Evolutionary conservation across 2,329 filamentous ascomycete species (phyloP).

Genomic region (Diplodia corticola): DNA sequence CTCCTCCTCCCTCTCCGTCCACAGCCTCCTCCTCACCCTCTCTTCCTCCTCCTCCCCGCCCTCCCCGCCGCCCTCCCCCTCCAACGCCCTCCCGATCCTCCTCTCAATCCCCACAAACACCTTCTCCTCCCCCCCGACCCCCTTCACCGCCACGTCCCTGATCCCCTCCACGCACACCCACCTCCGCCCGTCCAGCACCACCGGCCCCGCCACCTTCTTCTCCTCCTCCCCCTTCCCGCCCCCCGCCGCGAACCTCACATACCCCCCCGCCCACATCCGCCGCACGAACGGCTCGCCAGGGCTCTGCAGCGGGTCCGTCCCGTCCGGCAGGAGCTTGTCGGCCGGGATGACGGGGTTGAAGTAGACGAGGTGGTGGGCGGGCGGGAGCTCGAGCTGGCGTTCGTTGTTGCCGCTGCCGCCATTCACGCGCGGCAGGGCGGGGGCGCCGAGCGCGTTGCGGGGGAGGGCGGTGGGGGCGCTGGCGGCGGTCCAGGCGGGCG

Average conservation of each 20-base stretch:
- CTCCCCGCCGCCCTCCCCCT: slow-evolving; percentile 29
- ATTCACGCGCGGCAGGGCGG: slow-evolving; percentile 1
- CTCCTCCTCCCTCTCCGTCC: slow-evolving; percentile 45
- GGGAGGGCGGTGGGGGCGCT: neutral
- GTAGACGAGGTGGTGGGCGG: slow-evolving; percentile 81
- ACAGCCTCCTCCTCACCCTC: slow-evolving; percentile 39
- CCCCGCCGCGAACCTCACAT: slow-evolving; percentile 54
- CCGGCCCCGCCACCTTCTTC: neutral
- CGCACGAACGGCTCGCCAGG: slow-evolving; percentile 71
- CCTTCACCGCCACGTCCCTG: slow-evolving; percentile 51
- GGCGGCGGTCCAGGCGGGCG: slow-evolving; percentile 7
- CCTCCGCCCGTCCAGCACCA: slow-evolving; percentile 5
- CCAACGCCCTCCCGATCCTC: slow-evolving; percentile 41
- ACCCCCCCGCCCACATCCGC: slow-evolving; percentile 88
- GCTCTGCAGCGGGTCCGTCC: slow-evolving; percentile 77
- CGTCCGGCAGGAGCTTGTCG: slow-evolving; percentile 70
- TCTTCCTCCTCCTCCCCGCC: slow-evolving; percentile 30
- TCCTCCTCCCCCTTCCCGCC: slow-evolving; percentile 6
- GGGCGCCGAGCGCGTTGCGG: neutral
- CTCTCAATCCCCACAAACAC: slow-evolving; percentile 63
- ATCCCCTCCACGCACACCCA: slow-evolving; percentile 51
- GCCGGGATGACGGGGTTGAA: slow-evolving; percentile 71
- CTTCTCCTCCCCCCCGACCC: slow-evolving; percentile 53
- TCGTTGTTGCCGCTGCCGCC: too few species aligned
- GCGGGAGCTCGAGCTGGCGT: slow-evolving; percentile 54